phyloP scores from a whole-genome alignment of 2,329 filamentous ascomycete genomes.

The Talaromyces piceae region DNA sequence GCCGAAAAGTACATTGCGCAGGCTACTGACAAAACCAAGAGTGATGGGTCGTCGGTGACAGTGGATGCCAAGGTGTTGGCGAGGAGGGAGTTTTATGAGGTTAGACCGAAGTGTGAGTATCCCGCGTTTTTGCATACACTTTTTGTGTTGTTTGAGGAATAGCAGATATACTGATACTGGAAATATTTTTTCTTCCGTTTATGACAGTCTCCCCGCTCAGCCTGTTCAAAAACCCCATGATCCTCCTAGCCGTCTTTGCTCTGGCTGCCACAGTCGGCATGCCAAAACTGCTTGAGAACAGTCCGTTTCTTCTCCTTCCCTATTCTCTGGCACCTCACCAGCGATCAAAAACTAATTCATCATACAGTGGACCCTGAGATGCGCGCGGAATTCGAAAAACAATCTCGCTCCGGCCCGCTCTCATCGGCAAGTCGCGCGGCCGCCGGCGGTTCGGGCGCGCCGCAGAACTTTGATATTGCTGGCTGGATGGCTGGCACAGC shows the following conservation, averaged over 20 bases:
- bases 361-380: constrained; percentile 88
- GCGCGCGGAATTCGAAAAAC: constrained; percentile 83
- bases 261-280: constrained; percentile 82
- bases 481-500: constrained; percentile 59
- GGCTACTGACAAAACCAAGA: constrained; percentile 13
- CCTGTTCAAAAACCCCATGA: constrained; percentile 93
- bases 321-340: too few species aligned
- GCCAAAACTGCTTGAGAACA: constrained; percentile 93
- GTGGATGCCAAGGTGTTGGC: constrained; percentile 58
- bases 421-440: constrained; percentile 52
- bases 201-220: constrained; percentile 76
- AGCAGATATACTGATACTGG: too few species aligned
- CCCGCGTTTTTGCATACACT: not conserved
- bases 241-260: constrained; percentile 77
- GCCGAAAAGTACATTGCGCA: constrained; percentile 38
- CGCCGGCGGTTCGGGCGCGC: constrained; percentile 39
- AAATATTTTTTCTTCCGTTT: too few species aligned
- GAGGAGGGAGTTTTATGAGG: constrained; percentile 67
- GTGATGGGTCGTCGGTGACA: constrained; percentile 27
- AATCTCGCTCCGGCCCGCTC: constrained; percentile 69
- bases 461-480: constrained; percentile 52
- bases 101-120: constrained; percentile 65
- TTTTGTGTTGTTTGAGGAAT: too few species aligned
- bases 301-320: constrained; percentile 48
- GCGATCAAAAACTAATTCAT: too few species aligned